These are phyloP conservation scores for Lactifluus echinatus DNA, from an alignment of 768 basidiomycete species.

Conservation along the genomic window DNA sequence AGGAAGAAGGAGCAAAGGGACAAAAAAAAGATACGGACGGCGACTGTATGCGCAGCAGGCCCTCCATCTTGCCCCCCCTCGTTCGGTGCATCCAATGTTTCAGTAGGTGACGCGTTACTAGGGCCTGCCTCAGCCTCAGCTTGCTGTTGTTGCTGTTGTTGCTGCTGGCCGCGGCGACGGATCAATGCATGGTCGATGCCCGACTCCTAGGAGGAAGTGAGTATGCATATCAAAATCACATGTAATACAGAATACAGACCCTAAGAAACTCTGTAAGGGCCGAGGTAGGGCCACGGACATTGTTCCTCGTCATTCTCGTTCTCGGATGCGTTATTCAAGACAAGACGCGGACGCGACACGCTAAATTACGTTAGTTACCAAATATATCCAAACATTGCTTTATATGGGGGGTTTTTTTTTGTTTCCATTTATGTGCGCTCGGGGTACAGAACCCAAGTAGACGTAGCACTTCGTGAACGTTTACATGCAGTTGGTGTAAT, in stretches of 20 bases:
- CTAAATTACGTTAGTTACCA: not conserved
- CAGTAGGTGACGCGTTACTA: constrained; percentile 27
- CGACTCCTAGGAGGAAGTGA: constrained; percentile 32
- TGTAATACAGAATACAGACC: constrained; percentile 32
- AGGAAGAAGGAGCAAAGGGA: not conserved
- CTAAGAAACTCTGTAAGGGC: constrained; percentile 76
- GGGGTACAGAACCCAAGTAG: no score
- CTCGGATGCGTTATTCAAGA: no score
- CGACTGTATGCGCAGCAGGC: constrained; percentile 8
- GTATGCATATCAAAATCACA: not conserved
- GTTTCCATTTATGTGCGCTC: no score
- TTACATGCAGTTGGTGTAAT: no score
- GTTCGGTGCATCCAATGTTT: constrained; percentile 13
- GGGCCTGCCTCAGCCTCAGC: constrained; percentile 42
- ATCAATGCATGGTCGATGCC: constrained; percentile 41
- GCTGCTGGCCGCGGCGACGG: constrained; percentile 29
- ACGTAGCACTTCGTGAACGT: no score
- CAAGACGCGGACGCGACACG: not conserved
- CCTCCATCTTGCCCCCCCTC: constrained; percentile 20
- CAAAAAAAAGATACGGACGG: not conserved
- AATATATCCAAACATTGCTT: not conserved
- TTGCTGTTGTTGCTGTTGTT: no score
- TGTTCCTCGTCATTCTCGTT: constrained; percentile 33
- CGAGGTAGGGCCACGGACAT: constrained; percentile 74
- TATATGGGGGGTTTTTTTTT: no score